Conservation (phyloP, 2,329 filamentous ascomycete species). For the Coleophoma eucalyptorum region DNA sequence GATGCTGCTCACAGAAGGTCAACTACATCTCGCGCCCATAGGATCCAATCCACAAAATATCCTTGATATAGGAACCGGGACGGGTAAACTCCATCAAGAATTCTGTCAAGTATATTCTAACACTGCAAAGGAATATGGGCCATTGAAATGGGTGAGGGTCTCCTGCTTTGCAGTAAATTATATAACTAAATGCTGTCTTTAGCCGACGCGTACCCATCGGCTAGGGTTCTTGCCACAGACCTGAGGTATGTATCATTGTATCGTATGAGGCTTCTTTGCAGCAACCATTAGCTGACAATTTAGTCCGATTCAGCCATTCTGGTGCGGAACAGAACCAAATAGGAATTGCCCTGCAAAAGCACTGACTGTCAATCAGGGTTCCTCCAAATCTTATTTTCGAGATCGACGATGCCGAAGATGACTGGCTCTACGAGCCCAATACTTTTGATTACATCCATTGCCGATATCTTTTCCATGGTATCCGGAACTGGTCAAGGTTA, state of each 20-base stretch:
- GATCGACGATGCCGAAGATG: slow-evolving; percentile 52
- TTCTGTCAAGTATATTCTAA: neutral
- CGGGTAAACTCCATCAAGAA: slow-evolving; percentile 20
- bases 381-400: slow-evolving; percentile 10
- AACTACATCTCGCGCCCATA: slow-evolving; percentile 29
- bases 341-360: neutral
- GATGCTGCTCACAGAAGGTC: slow-evolving; percentile 4
- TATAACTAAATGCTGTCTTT: slow-evolving; percentile 30
- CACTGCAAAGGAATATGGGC: slow-evolving; percentile 7
- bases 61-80: slow-evolving; percentile 33
- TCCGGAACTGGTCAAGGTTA: slow-evolving; percentile 1
- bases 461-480: slow-evolving; percentile 1
- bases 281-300: neutral
- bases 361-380: slow-evolving; percentile 3
- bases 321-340: neutral
- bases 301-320: slow-evolving; percentile 15
- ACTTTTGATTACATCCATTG: slow-evolving; percentile 5
- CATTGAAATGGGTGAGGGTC: slow-evolving; percentile 8
- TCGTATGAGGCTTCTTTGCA: no score
- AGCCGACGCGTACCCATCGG: slow-evolving; percentile 18
- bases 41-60: slow-evolving; percentile 28
- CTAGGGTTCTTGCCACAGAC: slow-evolving; percentile 16
- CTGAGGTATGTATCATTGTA: no score
- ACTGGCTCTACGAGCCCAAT: slow-evolving; percentile 30
- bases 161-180: slow-evolving; percentile 11